A percentile compares a stretch with the other conserved stretches of the same genome.
Evolutionary conservation across 345 rosid genomes (phyloP).

Genomic region (Salix caprea): DNA sequence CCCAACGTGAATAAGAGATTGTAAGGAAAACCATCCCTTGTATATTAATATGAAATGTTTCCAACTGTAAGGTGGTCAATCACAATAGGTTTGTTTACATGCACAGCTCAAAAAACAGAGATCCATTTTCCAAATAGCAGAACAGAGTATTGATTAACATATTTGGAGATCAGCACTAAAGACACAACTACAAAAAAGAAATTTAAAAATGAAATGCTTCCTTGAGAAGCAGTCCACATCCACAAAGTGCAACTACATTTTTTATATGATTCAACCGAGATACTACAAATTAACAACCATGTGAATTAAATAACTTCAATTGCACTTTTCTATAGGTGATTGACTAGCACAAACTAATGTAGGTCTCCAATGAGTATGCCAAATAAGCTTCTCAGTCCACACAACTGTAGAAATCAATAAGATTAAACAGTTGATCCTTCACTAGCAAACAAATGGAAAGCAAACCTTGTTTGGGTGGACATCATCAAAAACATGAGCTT

Average conservation of each 20-base stretch:
- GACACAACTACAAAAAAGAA: neutral
- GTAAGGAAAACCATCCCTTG: neutral
- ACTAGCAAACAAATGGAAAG: neutral
- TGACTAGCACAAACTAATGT: slow-evolving; percentile 1
- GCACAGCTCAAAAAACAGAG: neutral
- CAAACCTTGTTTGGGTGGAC: slow-evolving; percentile 92
- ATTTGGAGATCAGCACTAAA: neutral
- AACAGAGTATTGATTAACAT: neutral
- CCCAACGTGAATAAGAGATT: neutral
- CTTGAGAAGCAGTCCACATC: neutral
- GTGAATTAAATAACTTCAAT: neutral
- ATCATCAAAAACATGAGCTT: slow-evolving; percentile 98
- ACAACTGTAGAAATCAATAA: neutral
- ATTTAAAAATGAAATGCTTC: neutral
- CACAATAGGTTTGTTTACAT: neutral
- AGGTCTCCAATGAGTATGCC: neutral
- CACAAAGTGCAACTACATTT: neutral
- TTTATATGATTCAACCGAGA: neutral
- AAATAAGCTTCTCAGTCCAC: neutral
- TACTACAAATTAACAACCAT: neutral
- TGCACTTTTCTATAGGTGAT: neutral
- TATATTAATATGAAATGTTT: neutral
- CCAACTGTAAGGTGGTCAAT: neutral
- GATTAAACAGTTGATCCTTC: slow-evolving; percentile 1
- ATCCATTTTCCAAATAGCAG: neutral